These are phyloP conservation scores for Rosa hybrid DNA, from an alignment of 331 rosid genomes.

Conservation along the genomic window DNA sequence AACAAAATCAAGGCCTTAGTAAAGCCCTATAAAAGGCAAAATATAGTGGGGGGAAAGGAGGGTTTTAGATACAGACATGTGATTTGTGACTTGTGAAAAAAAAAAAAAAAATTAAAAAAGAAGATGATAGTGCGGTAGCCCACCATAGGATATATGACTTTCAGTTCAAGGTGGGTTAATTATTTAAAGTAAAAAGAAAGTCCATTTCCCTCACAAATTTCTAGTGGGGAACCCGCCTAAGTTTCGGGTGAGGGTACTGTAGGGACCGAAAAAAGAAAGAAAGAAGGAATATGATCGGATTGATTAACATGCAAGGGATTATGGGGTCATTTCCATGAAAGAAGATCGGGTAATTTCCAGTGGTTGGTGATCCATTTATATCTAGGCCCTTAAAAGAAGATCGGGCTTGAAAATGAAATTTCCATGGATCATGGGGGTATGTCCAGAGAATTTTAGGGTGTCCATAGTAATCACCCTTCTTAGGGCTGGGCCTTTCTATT, in stretches of 20 bases:
- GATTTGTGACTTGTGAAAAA: background rate
- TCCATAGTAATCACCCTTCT: background rate
- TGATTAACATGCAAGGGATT: no score
- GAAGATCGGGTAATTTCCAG: no score
- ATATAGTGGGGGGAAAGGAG: constrained; percentile 32
- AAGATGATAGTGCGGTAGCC: constrained; percentile 36
- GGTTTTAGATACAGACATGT: constrained; percentile 30
- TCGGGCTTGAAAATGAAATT: background rate
- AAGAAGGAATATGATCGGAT: no score
- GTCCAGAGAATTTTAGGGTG: background rate
- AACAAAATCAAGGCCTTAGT: constrained; percentile 23
- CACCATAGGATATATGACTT: constrained; percentile 28
- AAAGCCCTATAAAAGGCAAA: constrained; percentile 14
- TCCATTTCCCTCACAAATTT: background rate
- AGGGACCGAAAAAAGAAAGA: no score
- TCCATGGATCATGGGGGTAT: background rate
- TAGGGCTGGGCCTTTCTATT: background rate
- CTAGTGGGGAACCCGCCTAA: background rate
- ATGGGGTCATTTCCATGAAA: no score
- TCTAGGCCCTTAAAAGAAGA: background rate
- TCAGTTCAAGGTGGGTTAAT: constrained; percentile 22
- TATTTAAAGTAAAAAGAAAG: background rate
- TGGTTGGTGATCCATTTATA: no score
- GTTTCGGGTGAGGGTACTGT: no score
- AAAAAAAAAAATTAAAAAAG: background rate